phyloP scores from a whole-genome alignment of 1,284 basidiomycete species.

The Butyriboletus appendiculatus region DNA sequence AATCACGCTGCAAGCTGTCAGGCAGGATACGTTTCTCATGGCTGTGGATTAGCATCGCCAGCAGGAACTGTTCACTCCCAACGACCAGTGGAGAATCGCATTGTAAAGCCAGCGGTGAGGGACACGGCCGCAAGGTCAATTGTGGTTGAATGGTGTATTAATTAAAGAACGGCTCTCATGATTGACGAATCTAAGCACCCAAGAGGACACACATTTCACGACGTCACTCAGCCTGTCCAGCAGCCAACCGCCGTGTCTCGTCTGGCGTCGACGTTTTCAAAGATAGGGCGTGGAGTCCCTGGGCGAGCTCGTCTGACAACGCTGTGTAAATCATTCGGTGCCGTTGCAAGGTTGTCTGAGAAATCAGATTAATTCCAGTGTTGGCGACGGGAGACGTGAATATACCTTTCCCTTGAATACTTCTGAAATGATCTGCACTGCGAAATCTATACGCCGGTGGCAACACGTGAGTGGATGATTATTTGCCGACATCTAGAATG shows the following conservation, averaged over 20 bases:
- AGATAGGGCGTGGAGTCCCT: slow-evolving; percentile 76
- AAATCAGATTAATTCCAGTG: slow-evolving; percentile 5
- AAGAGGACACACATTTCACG: slow-evolving; percentile 21
- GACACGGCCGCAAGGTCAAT: slow-evolving; percentile 19
- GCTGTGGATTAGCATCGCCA: slow-evolving; percentile 24
- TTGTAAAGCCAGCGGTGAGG: slow-evolving; percentile 11
- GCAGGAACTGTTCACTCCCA: slow-evolving; percentile 5
- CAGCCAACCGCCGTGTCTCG: slow-evolving; percentile 41
- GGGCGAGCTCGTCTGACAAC: slow-evolving; percentile 64
- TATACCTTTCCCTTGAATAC: slow-evolving; percentile 71
- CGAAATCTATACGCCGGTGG: slow-evolving; percentile 59
- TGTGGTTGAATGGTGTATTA: slow-evolving; percentile 27
- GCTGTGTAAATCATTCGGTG: slow-evolving; percentile 75
- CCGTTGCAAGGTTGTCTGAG: slow-evolving; percentile 70
- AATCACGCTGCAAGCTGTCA: slow-evolving; percentile 8
- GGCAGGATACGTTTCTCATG: slow-evolving; percentile 19
- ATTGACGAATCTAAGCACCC: slow-evolving; percentile 26
- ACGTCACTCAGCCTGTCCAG: slow-evolving; percentile 23
- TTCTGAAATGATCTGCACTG: slow-evolving; percentile 68
- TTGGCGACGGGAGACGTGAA: slow-evolving; percentile 1
- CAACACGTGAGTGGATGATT: slow-evolving; percentile 26
- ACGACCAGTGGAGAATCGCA: slow-evolving; percentile 19
- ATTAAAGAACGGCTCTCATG: slow-evolving; percentile 35
- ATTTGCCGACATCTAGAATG: slow-evolving; percentile 18
- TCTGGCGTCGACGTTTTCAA: slow-evolving; percentile 68